Conservation (phyloP, 2,329 filamentous ascomycete species). For the Cryphonectria nitschkei region DNA sequence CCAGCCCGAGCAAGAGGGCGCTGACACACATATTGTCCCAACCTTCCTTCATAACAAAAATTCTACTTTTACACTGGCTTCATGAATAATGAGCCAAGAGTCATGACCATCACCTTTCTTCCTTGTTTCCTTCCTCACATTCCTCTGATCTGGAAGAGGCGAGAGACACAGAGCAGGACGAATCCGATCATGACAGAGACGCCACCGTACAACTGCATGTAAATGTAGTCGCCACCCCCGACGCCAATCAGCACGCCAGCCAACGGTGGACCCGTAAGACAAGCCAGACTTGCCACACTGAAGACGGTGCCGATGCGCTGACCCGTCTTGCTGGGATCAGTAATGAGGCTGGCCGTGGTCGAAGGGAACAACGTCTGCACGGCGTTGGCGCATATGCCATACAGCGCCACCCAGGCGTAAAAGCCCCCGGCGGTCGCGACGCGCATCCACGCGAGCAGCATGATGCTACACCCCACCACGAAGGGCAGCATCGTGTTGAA, state of each 20-base stretch:
- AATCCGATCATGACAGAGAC: slow-evolving; percentile 7
- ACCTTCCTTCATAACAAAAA: background rate
- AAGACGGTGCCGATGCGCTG: slow-evolving; percentile 63
- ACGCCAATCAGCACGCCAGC: slow-evolving; percentile 53
- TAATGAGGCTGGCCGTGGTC: slow-evolving; percentile 56
- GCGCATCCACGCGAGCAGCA: slow-evolving; percentile 64
- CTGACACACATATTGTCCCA: background rate
- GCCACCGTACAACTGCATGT: slow-evolving; percentile 54
- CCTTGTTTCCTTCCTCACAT: background rate
- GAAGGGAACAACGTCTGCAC: slow-evolving; percentile 71
- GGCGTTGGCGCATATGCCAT: slow-evolving; percentile 65
- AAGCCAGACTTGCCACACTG: slow-evolving; percentile 56
- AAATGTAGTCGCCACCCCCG: slow-evolving; percentile 45
- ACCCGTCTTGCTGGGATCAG: slow-evolving; percentile 54
- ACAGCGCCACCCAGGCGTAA: slow-evolving; percentile 65
- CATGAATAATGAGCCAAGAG: background rate
- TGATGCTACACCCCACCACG: slow-evolving; percentile 43
- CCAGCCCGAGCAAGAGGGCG: background rate
- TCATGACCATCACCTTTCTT: background rate
- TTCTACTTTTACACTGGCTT: background rate
- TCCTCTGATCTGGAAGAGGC: background rate
- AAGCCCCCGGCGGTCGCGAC: slow-evolving; percentile 55
- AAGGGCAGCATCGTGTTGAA: slow-evolving; percentile 63
- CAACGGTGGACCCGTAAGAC: slow-evolving; percentile 55
- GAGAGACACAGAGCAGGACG: background rate